phyloP scores from a whole-genome alignment of 805 yeast genomes.

The Yamadazyma endophytica region DNA sequence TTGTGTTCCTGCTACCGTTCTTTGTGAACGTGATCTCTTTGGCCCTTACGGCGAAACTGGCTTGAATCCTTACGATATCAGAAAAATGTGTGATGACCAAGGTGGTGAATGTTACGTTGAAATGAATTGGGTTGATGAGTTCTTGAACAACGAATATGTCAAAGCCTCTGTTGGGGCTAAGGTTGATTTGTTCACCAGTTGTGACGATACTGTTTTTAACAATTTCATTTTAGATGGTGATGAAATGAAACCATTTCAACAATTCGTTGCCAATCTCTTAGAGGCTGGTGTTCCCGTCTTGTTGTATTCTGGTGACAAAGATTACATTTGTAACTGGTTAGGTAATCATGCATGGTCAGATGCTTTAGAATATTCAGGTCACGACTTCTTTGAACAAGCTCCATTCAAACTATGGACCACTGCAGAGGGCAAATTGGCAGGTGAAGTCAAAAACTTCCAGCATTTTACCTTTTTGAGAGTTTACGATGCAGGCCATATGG shows the following conservation, averaged over 20 bases:
- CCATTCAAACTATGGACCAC: conserved; percentile 37
- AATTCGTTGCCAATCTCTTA: conserved; percentile 44
- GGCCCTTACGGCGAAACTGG: conserved; percentile 43
- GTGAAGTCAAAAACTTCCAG: conserved; percentile 71
- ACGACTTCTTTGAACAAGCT: conserved; percentile 15
- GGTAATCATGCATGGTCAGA: conserved; percentile 43
- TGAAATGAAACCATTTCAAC: conserved; percentile 69
- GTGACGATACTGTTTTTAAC: conserved; percentile 47
- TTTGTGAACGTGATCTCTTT: conserved; percentile 24
- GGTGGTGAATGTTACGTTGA: conserved; percentile 52
- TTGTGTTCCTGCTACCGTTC: conserved; percentile 38
- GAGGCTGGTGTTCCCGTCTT: conserved; percentile 38
- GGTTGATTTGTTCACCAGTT: conserved; percentile 40
- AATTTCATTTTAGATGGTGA: conserved; percentile 59
- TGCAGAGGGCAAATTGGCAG: conserved; percentile 47
- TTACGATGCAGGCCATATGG: conserved; percentile 94
- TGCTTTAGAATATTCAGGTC: conserved; percentile 21
- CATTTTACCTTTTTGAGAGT: conserved; percentile 79
- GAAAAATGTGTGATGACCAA: conserved; percentile 46
- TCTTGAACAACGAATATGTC: conserved; percentile 51
- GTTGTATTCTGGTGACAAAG: conserved; percentile 44
- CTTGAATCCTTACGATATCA: conserved; percentile 61
- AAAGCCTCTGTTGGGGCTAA: conserved; percentile 56
- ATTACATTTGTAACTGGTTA: conserved; percentile 43
- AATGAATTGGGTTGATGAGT: conserved; percentile 46